Percentiles rank a stretch among this genome's conserved stretches.
Conservation (phyloP, 2,329 filamentous ascomycete genomes). For the Ophiostoma ulmi region DNA sequence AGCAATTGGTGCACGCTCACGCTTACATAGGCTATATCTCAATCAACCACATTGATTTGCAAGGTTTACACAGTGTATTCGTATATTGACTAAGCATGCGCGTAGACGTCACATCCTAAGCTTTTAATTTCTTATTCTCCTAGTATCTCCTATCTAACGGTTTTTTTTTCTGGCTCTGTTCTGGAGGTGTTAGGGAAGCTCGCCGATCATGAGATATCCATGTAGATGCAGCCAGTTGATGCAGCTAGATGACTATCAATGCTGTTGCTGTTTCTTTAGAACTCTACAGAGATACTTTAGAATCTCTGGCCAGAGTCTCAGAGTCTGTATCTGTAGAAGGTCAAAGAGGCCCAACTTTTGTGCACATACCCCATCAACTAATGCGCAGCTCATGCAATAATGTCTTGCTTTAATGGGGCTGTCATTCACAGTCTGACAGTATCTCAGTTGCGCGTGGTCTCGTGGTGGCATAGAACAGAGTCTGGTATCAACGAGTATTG, state of each 20-base stretch:
- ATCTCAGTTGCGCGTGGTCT: conserved; percentile 11
- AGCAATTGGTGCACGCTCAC: not conserved
- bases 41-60: not conserved
- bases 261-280: not conserved
- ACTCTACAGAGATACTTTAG: not conserved
- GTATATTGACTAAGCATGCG: not conserved
- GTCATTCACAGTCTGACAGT: not conserved
- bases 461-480: not conserved
- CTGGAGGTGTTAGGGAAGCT: not conserved
- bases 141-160: not conserved
- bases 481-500: not conserved
- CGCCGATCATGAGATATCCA: not conserved
- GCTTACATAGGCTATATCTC: no score
- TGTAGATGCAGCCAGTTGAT: not conserved
- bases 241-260: not conserved
- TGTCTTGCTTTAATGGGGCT: conserved; percentile 5
- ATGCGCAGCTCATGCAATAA: conserved; percentile 1
- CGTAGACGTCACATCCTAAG: not conserved
- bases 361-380: not conserved
- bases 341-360: not conserved
- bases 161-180: not conserved
- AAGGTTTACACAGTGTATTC: not conserved
- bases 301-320: not conserved
- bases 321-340: not conserved
- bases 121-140: not conserved